Evolutionary conservation across 164 flowering plant species (phyloP), one percentile per base, ranked within the genome.

Genomic region (Dillenia turbinata): DNA sequence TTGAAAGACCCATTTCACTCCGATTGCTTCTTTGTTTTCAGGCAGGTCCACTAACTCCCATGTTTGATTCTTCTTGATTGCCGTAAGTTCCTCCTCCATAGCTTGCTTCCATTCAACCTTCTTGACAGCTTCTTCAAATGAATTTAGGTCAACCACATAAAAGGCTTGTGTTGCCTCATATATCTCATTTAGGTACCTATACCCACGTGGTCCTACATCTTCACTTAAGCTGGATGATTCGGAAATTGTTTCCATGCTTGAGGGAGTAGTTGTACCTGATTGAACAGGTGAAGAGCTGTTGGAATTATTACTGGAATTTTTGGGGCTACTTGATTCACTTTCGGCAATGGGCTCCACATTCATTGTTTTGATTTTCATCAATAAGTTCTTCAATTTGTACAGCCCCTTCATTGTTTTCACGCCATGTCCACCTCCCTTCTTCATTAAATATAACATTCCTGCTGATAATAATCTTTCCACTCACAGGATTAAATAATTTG

Each of bases 121-220:
- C 12, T 47, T 15, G 5, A 44, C 43, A 11, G 61, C 65, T 17
- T 67, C 70, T 54, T 67, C 51, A 61, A 59, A 60, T 8, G 8
- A 1, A 52, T 9, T 57, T 10, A 56, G 67, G 49, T 64, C 65
- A 19, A 8, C 15, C 9, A 48, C 12, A 40, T 51, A 40, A 49
- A 52, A 43, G 24, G 22, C 26, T n/a, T 51, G 12, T 10, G 16
- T 10, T 15, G 10, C 33, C 22, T 40, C n/a, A n/a, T n/a, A n/a
- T n/a, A n/a, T n/a, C n/a, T n/a, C n/a, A n/a, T n/a, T n/a, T n/a
- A n/a, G n/a, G 11, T 50, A 50, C 2, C 47, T 54, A n/a, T 40
- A 40, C 60, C 56, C 33, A 56, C 60, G 56, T 64, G 56, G 15
- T 64, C 54, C 49, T 15, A 7, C 55, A 63, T 52, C 49, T 19